A percentile compares a stretch with the other conserved stretches of the same genome.
phyloP scores from a whole-genome alignment of 768 basidiomycete genomes.

The Exsudoporus frostii region DNA sequence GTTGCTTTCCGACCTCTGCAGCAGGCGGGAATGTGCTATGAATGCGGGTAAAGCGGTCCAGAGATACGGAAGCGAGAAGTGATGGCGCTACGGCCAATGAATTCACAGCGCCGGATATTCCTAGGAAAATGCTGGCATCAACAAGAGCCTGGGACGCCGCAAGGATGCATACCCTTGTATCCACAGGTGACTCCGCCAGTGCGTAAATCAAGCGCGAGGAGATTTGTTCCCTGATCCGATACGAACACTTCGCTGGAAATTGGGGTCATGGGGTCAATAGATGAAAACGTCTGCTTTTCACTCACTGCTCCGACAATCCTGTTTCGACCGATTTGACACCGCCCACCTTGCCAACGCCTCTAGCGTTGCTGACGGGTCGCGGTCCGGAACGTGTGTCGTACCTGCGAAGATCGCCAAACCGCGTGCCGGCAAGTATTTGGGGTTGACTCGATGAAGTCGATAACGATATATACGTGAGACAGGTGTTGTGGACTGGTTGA shows the following conservation, averaged over 20 bases:
- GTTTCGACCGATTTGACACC: conserved; percentile 59
- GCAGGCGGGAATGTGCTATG: conserved; percentile 61
- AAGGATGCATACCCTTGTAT: conserved; percentile 53
- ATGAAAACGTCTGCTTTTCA: conserved; percentile 2
- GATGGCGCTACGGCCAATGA: conserved; percentile 58
- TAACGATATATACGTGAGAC: conserved; percentile 55
- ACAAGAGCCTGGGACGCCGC: background rate
- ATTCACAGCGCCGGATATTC: conserved; percentile 66
- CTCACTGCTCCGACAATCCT: conserved; percentile 65
- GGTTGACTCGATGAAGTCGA: conserved; percentile 35
- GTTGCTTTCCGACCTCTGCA: conserved; percentile 42
- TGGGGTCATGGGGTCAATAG: background rate
- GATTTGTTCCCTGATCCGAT: conserved; percentile 59
- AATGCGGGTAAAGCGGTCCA: conserved; percentile 69
- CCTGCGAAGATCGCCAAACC: conserved; percentile 66
- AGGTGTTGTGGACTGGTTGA: conserved; percentile 73
- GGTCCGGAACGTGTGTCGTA: conserved; percentile 75
- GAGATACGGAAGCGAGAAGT: conserved; percentile 56
- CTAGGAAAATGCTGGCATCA: conserved; percentile 33
- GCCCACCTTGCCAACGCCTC: conserved; percentile 52
- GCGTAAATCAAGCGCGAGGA: conserved; percentile 67
- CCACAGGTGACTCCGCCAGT: conserved; percentile 61
- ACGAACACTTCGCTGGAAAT: conserved; percentile 61
- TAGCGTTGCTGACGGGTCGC: conserved; percentile 69
- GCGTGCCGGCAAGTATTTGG: conserved; percentile 69